Conservation (phyloP, 2,329 filamentous ascomycete genomes). For the Fusarium albidum region DNA sequence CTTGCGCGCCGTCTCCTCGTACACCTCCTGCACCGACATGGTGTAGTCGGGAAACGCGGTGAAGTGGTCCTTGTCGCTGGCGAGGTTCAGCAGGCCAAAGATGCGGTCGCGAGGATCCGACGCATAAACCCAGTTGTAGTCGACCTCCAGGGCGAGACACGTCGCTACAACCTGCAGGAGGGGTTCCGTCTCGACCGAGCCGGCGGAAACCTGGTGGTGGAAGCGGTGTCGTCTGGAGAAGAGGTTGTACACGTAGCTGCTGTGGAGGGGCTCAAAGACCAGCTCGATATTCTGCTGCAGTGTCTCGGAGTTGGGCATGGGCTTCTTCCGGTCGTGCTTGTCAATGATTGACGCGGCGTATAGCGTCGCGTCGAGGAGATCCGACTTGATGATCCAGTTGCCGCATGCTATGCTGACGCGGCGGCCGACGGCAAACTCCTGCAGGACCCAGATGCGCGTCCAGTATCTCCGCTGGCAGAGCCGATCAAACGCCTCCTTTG, state of each 20-base stretch:
- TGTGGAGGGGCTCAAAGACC: background rate
- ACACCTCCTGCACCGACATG: slow-evolving; percentile 15
- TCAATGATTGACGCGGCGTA: background rate
- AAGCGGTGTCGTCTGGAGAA: slow-evolving; percentile 8
- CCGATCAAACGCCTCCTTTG: slow-evolving; percentile 2
- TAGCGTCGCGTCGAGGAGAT: background rate
- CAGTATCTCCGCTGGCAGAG: slow-evolving; percentile 19
- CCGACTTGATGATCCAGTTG: background rate
- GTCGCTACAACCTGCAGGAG: slow-evolving; percentile 13
- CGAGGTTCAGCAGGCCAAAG: slow-evolving; percentile 18
- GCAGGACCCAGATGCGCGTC: slow-evolving; percentile 29
- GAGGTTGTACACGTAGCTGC: slow-evolving; percentile 18
- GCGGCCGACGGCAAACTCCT: slow-evolving; percentile 16
- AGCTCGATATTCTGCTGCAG: background rate
- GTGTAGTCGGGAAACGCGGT: slow-evolving; percentile 9
- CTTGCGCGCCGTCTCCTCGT: slow-evolving; percentile 9
- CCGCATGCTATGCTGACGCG: slow-evolving; percentile 19
- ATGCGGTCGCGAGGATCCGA: slow-evolving; percentile 24
- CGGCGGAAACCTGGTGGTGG: background rate
- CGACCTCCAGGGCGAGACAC: slow-evolving; percentile 13
- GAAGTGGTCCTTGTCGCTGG: slow-evolving; percentile 7
- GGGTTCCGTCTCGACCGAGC: background rate
- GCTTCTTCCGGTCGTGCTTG: background rate
- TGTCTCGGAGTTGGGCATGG: background rate
- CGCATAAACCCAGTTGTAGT: slow-evolving; percentile 20